phyloP scores from a whole-genome alignment of 257 asterid genomes.

The Solanum clarkiae region DNA sequence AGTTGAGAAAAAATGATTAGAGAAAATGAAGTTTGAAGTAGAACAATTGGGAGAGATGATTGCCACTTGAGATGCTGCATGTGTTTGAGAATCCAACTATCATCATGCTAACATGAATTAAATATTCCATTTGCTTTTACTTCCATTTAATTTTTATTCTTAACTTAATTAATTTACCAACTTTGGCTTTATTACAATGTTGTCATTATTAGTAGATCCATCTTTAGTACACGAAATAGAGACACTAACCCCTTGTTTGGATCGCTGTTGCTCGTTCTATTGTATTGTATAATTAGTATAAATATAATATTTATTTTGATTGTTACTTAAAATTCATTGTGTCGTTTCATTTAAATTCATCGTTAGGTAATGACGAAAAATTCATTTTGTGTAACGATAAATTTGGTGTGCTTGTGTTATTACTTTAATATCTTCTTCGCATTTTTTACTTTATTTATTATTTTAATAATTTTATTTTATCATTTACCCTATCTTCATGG shows the following conservation, averaged over 20 bases:
- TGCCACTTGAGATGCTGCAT: slow-evolving; percentile 11
- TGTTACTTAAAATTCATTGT: too few relatives aligned
- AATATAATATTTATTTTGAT: too few relatives aligned
- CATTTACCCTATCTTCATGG: too few relatives aligned
- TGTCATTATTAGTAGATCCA: background rate
- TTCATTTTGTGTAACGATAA: too few relatives aligned
- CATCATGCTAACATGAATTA: slow-evolving; percentile 20
- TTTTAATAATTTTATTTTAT: too few relatives aligned
- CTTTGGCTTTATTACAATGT: slow-evolving; percentile 3
- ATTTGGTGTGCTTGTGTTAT: too few relatives aligned
- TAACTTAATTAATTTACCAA: background rate
- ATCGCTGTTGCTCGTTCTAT: too few relatives aligned
- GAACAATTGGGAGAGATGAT: slow-evolving; percentile 19
- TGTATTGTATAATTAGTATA: too few relatives aligned
- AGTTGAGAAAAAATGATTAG: background rate
- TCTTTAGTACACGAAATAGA: background rate
- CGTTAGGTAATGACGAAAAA: too few relatives aligned
- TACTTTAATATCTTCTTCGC: too few relatives aligned
- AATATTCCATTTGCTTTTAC: background rate
- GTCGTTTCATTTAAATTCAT: too few relatives aligned
- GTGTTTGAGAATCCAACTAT: slow-evolving; percentile 22
- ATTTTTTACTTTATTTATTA: too few relatives aligned
- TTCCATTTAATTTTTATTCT: background rate
- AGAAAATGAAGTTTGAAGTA: background rate
- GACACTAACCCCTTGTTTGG: background rate